A percentile compares a stretch with the other conserved stretches of the same genome.
phyloP scores from a whole-genome alignment of 139 green algal genomes.

The Dunaliella primolecta region DNA sequence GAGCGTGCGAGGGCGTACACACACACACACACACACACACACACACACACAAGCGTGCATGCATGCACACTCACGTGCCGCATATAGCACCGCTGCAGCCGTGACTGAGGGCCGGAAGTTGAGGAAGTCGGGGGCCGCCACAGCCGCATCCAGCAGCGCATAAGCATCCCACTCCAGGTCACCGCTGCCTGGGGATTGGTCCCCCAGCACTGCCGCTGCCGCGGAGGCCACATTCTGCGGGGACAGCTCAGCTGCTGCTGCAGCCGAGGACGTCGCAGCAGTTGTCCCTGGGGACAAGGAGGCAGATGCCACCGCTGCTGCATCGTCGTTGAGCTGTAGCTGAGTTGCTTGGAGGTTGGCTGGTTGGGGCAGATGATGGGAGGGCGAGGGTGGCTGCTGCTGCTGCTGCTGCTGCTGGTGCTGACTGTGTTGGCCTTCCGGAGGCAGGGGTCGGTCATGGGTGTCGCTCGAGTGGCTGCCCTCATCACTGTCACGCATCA shows the following conservation, averaged over 20 bases:
- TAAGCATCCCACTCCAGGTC: constrained; percentile 20
- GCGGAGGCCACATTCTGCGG: neutral
- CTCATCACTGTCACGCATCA: neutral
- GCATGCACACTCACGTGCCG: constrained; percentile 32
- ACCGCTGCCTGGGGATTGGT: neutral
- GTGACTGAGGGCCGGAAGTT: constrained; percentile 47
- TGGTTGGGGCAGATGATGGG: neutral
- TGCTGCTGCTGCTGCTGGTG: neutral
- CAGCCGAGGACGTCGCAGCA: neutral
- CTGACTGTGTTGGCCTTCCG: too few relatives aligned
- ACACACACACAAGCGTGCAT: too few relatives aligned
- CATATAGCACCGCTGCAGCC: constrained; percentile 50
- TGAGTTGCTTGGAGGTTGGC: neutral
- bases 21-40: too few relatives aligned
- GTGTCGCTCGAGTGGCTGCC: neutral
- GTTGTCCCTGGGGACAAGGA: neutral
- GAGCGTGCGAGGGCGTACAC: too few relatives aligned
- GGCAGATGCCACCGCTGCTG: constrained; percentile 4
- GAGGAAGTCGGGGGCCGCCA: constrained; percentile 42
- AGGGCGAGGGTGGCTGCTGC: neutral
- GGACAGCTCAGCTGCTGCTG: neutral
- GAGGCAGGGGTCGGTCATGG: too few relatives aligned
- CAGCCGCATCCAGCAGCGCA: constrained; percentile 20
- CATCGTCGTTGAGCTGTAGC: neutral
- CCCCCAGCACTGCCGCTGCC: neutral